phyloP scores from a whole-genome alignment of 2,329 filamentous ascomycete species.

The Fusarium pilosicola region DNA sequence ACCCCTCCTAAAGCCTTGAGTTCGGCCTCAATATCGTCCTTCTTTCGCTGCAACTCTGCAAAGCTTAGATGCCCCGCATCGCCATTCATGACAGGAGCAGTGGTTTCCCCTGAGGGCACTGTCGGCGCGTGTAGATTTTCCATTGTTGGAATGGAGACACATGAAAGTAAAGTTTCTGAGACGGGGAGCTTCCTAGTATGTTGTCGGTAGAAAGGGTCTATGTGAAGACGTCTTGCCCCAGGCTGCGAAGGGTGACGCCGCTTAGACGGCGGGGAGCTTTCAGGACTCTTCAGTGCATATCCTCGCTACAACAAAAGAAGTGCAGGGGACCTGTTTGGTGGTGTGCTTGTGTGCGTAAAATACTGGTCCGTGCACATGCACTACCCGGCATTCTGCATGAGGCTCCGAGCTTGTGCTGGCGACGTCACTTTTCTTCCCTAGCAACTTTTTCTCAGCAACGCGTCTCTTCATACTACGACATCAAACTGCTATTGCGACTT shows the following conservation, averaged over 20 bases:
- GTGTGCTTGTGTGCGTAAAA: background rate
- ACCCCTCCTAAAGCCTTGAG: conserved; percentile 85
- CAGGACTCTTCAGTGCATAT: conserved; percentile 14
- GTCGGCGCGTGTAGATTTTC: conserved; percentile 68
- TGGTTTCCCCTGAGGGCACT: conserved; percentile 78
- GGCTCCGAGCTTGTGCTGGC: conserved; percentile 21
- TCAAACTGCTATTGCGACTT: conserved; percentile 28
- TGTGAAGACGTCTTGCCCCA: conserved; percentile 4
- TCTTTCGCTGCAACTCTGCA: conserved; percentile 82
- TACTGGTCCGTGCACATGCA: conserved; percentile 25
- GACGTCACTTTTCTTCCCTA: conserved; percentile 47
- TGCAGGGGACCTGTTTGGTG: background rate
- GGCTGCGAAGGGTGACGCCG: conserved; percentile 38
- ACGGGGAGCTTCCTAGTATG: background rate
- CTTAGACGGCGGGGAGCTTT: conserved; percentile 7
- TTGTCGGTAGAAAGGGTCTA: conserved; percentile 7
- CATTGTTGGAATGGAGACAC: conserved; percentile 52
- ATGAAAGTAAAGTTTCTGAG: background rate
- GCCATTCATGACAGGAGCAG: conserved; percentile 68
- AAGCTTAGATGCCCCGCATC: conserved; percentile 73
- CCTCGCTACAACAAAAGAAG: background rate
- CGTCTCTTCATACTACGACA: conserved; percentile 14
- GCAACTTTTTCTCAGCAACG: conserved; percentile 38
- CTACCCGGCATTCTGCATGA: background rate
- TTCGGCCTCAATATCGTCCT: conserved; percentile 86